Percentiles rank a stretch among this genome's conserved stretches.
Evolutionary conservation across 176 grass and related monocot genomes (phyloP).

Genomic region (Areca catechu): DNA sequence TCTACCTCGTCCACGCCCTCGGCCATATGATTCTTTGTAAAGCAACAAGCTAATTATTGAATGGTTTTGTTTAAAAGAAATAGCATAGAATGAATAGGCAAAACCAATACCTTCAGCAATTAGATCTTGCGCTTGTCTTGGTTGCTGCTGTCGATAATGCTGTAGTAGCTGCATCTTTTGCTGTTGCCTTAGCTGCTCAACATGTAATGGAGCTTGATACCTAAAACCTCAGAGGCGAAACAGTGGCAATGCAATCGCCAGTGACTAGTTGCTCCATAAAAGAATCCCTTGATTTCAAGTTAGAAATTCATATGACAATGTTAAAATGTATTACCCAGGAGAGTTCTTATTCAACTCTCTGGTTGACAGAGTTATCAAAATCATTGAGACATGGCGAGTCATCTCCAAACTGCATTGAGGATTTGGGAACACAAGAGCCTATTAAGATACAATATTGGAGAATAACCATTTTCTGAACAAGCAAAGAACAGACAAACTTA

Average conservation of each 20-base stretch:
- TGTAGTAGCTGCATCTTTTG: constrained; percentile 42
- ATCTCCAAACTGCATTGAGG: constrained; percentile 50
- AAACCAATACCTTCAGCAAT: constrained; percentile 47
- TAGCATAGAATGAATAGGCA: background rate
- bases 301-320: background rate
- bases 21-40: constrained; percentile 40
- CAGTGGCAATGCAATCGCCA: background rate
- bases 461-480: too few species aligned
- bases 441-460: too few species aligned
- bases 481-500: constrained; percentile 7
- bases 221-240: constrained; percentile 10
- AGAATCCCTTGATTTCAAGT: background rate
- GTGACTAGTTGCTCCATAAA: constrained; percentile 1
- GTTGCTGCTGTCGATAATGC: constrained; percentile 15
- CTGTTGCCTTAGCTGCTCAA: constrained; percentile 51
- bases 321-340: constrained; percentile 47
- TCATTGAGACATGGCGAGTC: constrained; percentile 88
- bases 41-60: constrained; percentile 1
- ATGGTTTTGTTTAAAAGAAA: constrained; percentile 6
- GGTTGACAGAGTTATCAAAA: constrained; percentile 79
- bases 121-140: constrained; percentile 33
- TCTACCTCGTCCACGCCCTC: constrained; percentile 34
- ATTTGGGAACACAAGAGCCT: too few species aligned
- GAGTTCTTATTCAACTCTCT: constrained; percentile 56
- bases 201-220: constrained; percentile 57